Percentiles rank a stretch among this genome's conserved stretches.
Evolutionary conservation across 805 yeast genomes (phyloP).

Genomic region (Ogataea angusta): DNA sequence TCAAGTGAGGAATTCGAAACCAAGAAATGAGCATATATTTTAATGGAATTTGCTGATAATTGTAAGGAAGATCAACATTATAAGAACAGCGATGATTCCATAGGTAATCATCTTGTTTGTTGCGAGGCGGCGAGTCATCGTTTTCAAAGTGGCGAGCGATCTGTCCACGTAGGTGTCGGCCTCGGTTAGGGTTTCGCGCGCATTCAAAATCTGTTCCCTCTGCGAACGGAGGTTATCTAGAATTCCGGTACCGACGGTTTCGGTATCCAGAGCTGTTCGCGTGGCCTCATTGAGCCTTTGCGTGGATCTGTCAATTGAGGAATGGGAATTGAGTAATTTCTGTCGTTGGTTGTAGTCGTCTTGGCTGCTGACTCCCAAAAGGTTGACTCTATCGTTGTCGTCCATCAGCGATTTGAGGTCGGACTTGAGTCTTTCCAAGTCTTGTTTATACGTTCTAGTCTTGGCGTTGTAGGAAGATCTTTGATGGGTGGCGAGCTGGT

Average conservation of each 20-base stretch:
- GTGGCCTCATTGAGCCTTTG: conserved; percentile 86
- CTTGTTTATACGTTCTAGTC: conserved; percentile 65
- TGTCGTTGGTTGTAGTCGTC: conserved; percentile 67
- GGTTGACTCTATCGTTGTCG: conserved; percentile 64
- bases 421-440: conserved; percentile 54
- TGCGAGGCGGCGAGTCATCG: conserved; percentile 90
- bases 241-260: conserved; percentile 85
- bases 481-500: conserved; percentile 70
- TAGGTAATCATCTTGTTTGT: conserved; percentile 88
- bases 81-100: conserved; percentile 85
- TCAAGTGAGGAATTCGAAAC: conserved; percentile 61
- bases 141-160: conserved; percentile 77
- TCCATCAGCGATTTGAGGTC: conserved; percentile 57
- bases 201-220: conserved; percentile 84
- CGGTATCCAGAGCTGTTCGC: conserved; percentile 89
- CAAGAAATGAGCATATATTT: conserved; percentile 19
- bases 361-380: conserved; percentile 59
- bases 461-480: conserved; percentile 72
- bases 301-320: conserved; percentile 75
- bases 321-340: conserved; percentile 71
- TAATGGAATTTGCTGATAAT: conserved; percentile 77
- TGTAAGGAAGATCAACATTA: conserved; percentile 76
- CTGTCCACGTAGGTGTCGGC: conserved; percentile 94
- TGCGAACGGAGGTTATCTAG: conserved; percentile 86
- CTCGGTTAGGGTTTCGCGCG: conserved; percentile 80